phyloP scores from a whole-genome alignment of 306 rosid genomes.

The Cucumis melo region DNA sequence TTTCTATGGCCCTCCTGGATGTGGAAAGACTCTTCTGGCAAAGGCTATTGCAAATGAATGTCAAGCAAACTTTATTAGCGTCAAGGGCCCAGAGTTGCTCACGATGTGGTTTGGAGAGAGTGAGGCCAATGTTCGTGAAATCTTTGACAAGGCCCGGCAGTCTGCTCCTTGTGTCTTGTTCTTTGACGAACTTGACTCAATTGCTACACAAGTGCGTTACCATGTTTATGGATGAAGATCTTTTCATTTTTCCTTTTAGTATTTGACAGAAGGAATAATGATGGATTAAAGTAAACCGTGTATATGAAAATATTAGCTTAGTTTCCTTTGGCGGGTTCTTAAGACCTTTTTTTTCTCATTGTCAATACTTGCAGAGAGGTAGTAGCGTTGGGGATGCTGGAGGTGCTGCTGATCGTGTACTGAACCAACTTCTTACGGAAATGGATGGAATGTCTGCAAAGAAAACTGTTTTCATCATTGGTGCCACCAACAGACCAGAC shows the following conservation, averaged over 20 bases:
- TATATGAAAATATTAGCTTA: background rate
- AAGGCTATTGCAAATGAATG: constrained; percentile 98
- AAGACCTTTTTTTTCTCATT: background rate
- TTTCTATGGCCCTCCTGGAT: constrained; percentile 98
- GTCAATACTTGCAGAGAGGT: constrained; percentile 52
- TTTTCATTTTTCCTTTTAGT: background rate
- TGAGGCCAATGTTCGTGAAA: constrained; percentile 98
- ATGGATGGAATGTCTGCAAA: constrained; percentile 99
- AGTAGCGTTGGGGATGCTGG: constrained; percentile 97
- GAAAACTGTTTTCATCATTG: constrained; percentile 92
- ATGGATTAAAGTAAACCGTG: background rate
- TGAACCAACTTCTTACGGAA: constrained; percentile 91
- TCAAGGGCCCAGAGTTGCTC: constrained; percentile 96
- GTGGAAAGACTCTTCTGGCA: constrained; percentile 96
- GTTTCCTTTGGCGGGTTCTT: background rate
- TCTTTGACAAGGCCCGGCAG: constrained; percentile 96
- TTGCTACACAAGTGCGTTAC: constrained; percentile 85
- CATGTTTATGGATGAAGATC: background rate
- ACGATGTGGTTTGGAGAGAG: constrained; percentile 99
- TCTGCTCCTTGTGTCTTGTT: constrained; percentile 99
- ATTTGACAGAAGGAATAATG: background rate
- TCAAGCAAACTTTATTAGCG: constrained; percentile 93
- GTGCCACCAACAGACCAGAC: constrained; percentile 95
- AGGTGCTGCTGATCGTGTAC: constrained; percentile 95
- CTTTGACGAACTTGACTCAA: constrained; percentile 97